Percentiles rank a stretch among this genome's conserved stretches.
phyloP scores from a whole-genome alignment of 1,139 yeast species.

The Geotrichum australiense region DNA sequence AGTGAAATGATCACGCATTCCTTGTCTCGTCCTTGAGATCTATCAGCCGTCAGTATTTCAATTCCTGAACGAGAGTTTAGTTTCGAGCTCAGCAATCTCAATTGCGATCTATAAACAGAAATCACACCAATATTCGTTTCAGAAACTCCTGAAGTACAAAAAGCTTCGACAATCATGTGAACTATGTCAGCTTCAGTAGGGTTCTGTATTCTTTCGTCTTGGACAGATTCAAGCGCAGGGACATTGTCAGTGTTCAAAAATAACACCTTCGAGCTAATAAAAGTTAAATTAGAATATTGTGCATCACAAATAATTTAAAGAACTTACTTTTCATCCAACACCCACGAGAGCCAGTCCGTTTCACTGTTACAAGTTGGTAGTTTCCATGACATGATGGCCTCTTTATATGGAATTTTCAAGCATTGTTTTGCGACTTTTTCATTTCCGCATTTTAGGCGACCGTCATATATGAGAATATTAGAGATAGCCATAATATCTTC shows the following conservation, averaged over 20 bases:
- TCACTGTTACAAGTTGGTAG: constrained; percentile 1
- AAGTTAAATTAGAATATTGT: not conserved
- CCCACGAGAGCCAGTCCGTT: constrained; percentile 41
- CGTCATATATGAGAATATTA: constrained; percentile 69
- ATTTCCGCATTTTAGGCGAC: constrained; percentile 70
- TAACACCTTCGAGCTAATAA: constrained; percentile 43
- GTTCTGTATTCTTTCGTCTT: constrained; percentile 67
- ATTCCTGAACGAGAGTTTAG: constrained; percentile 35
- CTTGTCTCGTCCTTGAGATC: constrained; percentile 93
- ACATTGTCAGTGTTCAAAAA: constrained; percentile 73
- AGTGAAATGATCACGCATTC: constrained; percentile 82
- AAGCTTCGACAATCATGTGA: constrained; percentile 52
- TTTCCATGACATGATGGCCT: constrained; percentile 17
- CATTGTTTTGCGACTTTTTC: constrained; percentile 51
- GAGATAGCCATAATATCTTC: constrained; percentile 78
- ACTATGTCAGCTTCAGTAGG: constrained; percentile 62
- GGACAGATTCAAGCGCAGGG: constrained; percentile 47
- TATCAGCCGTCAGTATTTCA: constrained; percentile 74
- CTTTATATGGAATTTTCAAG: constrained; percentile 42
- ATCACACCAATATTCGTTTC: constrained; percentile 69
- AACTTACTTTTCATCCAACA: constrained; percentile 39
- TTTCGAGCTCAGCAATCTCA: constrained; percentile 46
- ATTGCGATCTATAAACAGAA: constrained; percentile 81
- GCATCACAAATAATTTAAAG: too few relatives aligned
- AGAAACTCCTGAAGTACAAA: constrained; percentile 54